phyloP scores from a whole-genome alignment of 2,329 filamentous ascomycete species.

The Ploettnerulaceae sp. region DNA sequence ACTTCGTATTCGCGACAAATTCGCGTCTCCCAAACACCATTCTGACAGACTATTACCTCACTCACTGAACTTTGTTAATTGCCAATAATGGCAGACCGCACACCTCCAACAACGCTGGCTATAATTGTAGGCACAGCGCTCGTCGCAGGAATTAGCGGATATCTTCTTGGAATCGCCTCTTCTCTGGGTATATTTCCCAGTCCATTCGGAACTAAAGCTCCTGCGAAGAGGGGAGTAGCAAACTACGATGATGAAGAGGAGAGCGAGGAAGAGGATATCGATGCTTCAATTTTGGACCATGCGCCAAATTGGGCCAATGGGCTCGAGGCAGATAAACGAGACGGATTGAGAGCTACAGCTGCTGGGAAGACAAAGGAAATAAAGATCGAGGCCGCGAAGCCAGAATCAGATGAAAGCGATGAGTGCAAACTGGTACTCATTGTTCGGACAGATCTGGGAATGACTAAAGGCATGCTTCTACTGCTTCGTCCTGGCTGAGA shows the following conservation, averaged over 20 bases:
- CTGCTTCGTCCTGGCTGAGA: conserved; percentile 8
- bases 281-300: conserved; percentile 56
- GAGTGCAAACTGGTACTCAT: conserved; percentile 94
- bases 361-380: conserved; percentile 35
- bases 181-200: conserved; percentile 70
- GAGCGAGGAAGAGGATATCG: conserved; percentile 63
- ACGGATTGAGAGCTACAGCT: conserved; percentile 44
- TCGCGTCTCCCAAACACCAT: too few relatives aligned
- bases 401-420: conserved; percentile 46
- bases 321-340: conserved; percentile 51
- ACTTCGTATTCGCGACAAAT: background rate
- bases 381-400: conserved; percentile 32
- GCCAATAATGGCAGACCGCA: conserved; percentile 27
- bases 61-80: background rate
- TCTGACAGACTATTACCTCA: too few relatives aligned
- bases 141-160: conserved; percentile 69
- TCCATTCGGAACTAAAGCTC: conserved; percentile 27
- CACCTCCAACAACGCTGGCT: conserved; percentile 36
- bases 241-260: conserved; percentile 57
- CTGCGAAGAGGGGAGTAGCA: conserved; percentile 45
- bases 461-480: conserved; percentile 76
- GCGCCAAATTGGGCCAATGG: conserved; percentile 64
- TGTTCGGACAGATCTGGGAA: conserved; percentile 88
- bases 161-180: conserved; percentile 69
- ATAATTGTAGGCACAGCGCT: conserved; percentile 70